A percentile compares a stretch with the other conserved stretches of the same genome.
Evolutionary conservation across 1,284 basidiomycete species (phyloP).

Genomic region (Heterobasidion irregulare): DNA sequence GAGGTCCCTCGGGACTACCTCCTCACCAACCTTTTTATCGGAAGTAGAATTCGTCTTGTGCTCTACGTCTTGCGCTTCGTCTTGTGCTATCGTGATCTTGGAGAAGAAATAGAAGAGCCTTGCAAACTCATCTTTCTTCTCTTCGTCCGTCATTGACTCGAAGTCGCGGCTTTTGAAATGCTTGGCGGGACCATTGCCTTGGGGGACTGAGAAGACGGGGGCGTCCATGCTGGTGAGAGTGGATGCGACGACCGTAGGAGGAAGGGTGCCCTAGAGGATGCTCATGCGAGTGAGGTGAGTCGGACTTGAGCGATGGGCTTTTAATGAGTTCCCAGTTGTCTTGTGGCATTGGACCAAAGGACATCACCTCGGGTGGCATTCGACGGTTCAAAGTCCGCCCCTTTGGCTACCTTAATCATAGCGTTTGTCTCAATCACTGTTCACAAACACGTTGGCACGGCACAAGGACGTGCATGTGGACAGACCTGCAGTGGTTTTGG

Average conservation of each 20-base stretch:
- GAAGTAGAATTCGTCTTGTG: slow-evolving; percentile 21
- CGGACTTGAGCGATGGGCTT: too few relatives aligned
- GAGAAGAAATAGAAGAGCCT: slow-evolving; percentile 47
- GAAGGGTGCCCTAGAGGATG: too few relatives aligned
- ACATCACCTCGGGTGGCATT: neutral
- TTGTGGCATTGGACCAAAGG: neutral
- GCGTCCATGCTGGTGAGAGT: neutral
- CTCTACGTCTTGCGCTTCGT: neutral
- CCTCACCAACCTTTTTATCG: slow-evolving; percentile 25
- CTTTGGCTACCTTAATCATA: neutral
- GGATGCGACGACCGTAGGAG: too few relatives aligned
- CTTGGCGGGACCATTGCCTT: neutral
- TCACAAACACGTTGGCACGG: too few relatives aligned
- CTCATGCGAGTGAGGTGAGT: too few relatives aligned
- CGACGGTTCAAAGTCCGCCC: neutral
- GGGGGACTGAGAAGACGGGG: neutral
- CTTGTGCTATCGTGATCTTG: slow-evolving; percentile 20
- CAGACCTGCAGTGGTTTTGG: too few relatives aligned
- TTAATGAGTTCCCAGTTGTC: neutral
- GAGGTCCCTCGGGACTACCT: slow-evolving; percentile 30
- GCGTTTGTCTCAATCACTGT: too few relatives aligned
- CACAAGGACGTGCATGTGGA: too few relatives aligned
- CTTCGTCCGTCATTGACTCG: slow-evolving; percentile 1
- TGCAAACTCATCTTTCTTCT: slow-evolving; percentile 40
- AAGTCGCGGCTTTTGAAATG: neutral